Evolutionary conservation across 768 basidiomycete genomes (phyloP).

Genomic region (Agaricus blazei): DNA sequence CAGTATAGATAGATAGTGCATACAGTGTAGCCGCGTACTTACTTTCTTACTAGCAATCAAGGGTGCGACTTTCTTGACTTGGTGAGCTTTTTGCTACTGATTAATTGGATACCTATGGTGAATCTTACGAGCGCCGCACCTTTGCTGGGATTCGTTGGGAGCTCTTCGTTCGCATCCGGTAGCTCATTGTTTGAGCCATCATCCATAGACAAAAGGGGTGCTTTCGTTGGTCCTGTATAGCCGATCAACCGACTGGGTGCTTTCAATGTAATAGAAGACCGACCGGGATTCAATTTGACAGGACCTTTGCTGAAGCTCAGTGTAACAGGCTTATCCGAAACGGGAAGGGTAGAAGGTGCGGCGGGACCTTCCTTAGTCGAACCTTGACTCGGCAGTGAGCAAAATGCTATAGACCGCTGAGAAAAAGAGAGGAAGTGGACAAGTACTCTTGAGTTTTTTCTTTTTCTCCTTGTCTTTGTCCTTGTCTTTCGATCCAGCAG

Average conservation of each 20-base stretch:
- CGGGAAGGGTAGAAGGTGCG: conserved; percentile 63
- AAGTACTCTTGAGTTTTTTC: conserved; percentile 49
- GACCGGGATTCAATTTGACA: conserved; percentile 26
- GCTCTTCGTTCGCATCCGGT: conserved; percentile 27
- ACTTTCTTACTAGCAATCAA: conserved; percentile 86
- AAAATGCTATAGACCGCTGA: neutral
- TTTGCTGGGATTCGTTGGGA: conserved; percentile 40
- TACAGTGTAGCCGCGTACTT: conserved; percentile 12
- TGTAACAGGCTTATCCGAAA: conserved; percentile 79
- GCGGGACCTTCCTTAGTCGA: conserved; percentile 31
- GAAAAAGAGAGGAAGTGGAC: neutral
- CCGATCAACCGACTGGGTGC: neutral
- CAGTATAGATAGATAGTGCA: conserved; percentile 7
- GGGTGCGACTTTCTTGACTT: conserved; percentile 70
- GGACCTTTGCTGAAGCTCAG: conserved; percentile 63
- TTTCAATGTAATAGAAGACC: conserved; percentile 3
- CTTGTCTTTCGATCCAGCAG: conserved; percentile 26
- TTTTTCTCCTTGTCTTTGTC: conserved; percentile 51
- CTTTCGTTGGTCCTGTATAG: conserved; percentile 12
- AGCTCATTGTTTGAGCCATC: conserved; percentile 44
- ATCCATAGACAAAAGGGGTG: conserved; percentile 50
- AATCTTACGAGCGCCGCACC: conserved; percentile 31
- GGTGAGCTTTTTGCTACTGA: conserved; percentile 15
- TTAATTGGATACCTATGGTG: neutral
- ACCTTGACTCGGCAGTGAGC: conserved; percentile 5